Base-by-base conservation (phyloP, 2,329 filamentous ascomycete genomes). In the Orbilia quercus region DNA sequence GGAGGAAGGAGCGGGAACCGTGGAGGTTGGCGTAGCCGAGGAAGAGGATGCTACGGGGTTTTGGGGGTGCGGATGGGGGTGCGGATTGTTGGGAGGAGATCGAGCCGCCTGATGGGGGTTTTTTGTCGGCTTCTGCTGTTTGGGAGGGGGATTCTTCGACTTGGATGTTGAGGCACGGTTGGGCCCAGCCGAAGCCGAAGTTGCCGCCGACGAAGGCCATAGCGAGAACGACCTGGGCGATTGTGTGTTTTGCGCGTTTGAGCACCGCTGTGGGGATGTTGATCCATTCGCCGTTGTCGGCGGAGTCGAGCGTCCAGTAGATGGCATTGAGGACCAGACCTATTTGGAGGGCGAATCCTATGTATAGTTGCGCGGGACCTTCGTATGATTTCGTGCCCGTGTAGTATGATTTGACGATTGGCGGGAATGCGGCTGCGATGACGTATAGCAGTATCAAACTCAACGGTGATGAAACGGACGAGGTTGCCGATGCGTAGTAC, bases 21-120 rank as follows among this genome's bases (percentile, higher is more conserved):
- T 96, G 89, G n/a, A 91, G 88, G 79, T 99, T 99, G 75, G 90
- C 91, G 81, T 96, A 98, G 47, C 95, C 95, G 16, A 96, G 85
- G 71, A 97, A 90, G 31, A 90, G 91, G 71, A 97, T 87, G 2
- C 83, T 83, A 63, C 81, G 79, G 67, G 76, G 40, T 62, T 80
- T 79, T 57, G 18, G 69, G 44, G 23, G 51, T n/a, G n/a, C n/a
- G n/a, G n/a, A 44, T 23, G 78, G 76, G 76, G 77, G 66, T 69
- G 69, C 60, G 70, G 65, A 34, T 76, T 86, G 84, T 5, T 82
- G 74, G 82, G 65, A 77, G 75, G 60, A 79, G 82, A 18, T 83
- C 25, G 62, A 47, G 14, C 36, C 31, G 16, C 36, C 38, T 4
- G 53, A 57, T 9, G 38, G 2, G 7, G 44, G 36, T 11, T 31